Percentiles rank a stretch among this genome's conserved stretches.
phyloP scores from a whole-genome alignment of 371 early-diverging fungal species.

The Rhizopus arrhizus region DNA sequence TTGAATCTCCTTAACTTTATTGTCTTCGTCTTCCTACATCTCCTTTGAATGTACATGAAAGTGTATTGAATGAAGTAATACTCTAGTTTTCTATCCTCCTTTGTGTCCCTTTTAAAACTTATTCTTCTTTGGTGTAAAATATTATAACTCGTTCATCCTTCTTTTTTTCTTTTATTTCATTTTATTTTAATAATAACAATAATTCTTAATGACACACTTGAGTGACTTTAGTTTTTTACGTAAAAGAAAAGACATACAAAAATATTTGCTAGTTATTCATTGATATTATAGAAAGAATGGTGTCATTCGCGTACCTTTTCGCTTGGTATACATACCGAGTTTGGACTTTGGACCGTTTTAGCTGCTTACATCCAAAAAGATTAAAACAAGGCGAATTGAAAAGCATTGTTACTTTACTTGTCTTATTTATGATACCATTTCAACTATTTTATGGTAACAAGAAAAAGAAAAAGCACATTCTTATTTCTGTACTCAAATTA shows the following conservation, averaged over 20 bases:
- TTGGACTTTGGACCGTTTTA: slow-evolving; percentile 38
- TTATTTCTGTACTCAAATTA: neutral
- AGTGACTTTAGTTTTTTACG: slow-evolving; percentile 49
- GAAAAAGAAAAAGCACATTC: no score
- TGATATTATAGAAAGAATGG: slow-evolving; percentile 37
- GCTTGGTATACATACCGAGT: slow-evolving; percentile 44
- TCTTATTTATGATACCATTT: slow-evolving; percentile 53
- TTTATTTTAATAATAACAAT: neutral
- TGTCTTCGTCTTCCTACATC: no score
- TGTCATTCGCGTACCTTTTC: slow-evolving; percentile 40
- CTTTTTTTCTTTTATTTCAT: neutral
- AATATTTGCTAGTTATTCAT: no score
- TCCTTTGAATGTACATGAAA: no score
- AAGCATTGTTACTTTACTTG: slow-evolving; percentile 47
- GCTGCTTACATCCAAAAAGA: slow-evolving; percentile 35
- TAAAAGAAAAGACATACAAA: neutral
- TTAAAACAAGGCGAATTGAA: slow-evolving; percentile 51
- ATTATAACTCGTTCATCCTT: neutral
- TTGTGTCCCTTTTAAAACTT: no score
- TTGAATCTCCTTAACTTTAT: no score
- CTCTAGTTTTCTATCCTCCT: no score
- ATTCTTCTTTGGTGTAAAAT: no score
- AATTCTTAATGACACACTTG: slow-evolving; percentile 43
- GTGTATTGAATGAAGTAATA: no score
- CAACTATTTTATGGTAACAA: slow-evolving; percentile 47